A percentile compares a stretch with the other conserved stretches of the same genome.
These are phyloP conservation scores for Yarrowia hollandica DNA, from an alignment of 805 yeast species.

Conservation along the genomic window DNA sequence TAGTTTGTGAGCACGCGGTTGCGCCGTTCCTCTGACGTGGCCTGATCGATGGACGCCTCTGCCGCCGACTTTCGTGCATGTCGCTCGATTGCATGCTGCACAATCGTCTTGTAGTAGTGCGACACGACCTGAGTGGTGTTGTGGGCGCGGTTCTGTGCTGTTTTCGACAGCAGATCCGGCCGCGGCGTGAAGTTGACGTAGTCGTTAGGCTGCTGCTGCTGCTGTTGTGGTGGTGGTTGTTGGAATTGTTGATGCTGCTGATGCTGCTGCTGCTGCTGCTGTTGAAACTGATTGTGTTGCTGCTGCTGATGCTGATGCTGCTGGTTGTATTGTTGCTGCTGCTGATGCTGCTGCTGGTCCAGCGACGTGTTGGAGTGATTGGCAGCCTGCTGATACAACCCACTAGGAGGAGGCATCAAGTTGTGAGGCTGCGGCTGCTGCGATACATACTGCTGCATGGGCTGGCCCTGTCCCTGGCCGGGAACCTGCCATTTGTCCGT, in stretches of 20 bases:
- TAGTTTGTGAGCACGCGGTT: constrained; percentile 76
- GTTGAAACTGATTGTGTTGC: constrained; percentile 29
- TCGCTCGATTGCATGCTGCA: constrained; percentile 90
- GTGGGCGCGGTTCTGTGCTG: constrained; percentile 79
- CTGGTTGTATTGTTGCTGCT: constrained; percentile 23
- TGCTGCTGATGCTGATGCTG: constrained; percentile 30
- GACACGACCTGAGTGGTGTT: constrained; percentile 80
- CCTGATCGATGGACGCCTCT: constrained; percentile 63
- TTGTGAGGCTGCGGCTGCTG: constrained; percentile 28
- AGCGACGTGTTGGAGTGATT: constrained; percentile 15
- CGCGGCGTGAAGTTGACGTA: constrained; percentile 77
- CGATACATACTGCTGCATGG: not conserved
- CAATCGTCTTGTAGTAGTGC: constrained; percentile 81
- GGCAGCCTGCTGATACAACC: constrained; percentile 3
- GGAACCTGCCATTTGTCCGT: constrained; percentile 13
- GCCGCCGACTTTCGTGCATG: constrained; percentile 87
- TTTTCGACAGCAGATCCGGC: constrained; percentile 72
- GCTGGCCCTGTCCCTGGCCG: not conserved
- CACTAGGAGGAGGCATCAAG: constrained; percentile 14
- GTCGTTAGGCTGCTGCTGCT: constrained; percentile 36
- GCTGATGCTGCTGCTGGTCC: constrained; percentile 1
- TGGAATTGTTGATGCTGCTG: constrained; percentile 32
- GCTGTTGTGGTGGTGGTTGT: constrained; percentile 38
- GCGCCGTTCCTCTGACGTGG: constrained; percentile 64
- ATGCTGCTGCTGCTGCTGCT: constrained; percentile 31